A percentile compares a stretch with the other conserved stretches of the same genome.
Conservation (phyloP, 495 filamentous ascomycete species). For the Cenococcum geophilum region DNA sequence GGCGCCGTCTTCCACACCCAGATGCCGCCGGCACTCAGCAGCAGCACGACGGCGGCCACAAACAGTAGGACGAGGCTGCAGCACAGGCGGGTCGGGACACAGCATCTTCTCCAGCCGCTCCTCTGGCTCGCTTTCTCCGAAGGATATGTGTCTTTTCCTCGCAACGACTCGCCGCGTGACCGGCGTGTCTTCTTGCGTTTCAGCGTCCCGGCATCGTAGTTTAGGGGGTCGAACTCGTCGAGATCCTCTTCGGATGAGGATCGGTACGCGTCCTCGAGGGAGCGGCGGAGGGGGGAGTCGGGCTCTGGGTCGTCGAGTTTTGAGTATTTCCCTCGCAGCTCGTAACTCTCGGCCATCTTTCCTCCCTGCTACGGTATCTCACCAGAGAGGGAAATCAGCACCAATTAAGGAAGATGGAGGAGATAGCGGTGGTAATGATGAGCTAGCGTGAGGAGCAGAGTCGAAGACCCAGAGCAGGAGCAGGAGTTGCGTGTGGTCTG, state of each 20-base stretch:
- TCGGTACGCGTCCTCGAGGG: constrained; percentile 28
- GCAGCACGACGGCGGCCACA: constrained; percentile 29
- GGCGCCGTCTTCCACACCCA: constrained; percentile 37
- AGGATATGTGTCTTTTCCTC: constrained; percentile 13
- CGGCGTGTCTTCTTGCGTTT: constrained; percentile 23
- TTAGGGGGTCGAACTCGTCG: constrained; percentile 40
- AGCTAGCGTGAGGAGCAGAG: not conserved
- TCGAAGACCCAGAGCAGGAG: not conserved
- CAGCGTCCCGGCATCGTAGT: constrained; percentile 33
- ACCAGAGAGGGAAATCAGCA: not conserved
- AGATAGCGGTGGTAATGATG: not conserved
- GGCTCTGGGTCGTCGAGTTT: constrained; percentile 25
- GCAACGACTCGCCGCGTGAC: not conserved
- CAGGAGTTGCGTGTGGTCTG: not conserved
- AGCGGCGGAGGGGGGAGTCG: constrained; percentile 21
- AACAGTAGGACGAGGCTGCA: constrained; percentile 34
- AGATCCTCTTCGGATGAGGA: constrained; percentile 34
- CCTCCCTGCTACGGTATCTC: not conserved
- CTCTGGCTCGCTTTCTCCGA: constrained; percentile 5
- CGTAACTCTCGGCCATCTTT: constrained; percentile 16
- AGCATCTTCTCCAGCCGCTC: constrained; percentile 26
- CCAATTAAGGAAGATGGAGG: not conserved
- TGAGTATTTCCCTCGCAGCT: constrained; percentile 31
- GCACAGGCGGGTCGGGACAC: constrained; percentile 31
- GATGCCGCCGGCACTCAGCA: constrained; percentile 37